These are phyloP conservation scores for Exophiala sp. DNA, from an alignment of 2,329 filamentous ascomycete genomes.

Conservation along the genomic window DNA sequence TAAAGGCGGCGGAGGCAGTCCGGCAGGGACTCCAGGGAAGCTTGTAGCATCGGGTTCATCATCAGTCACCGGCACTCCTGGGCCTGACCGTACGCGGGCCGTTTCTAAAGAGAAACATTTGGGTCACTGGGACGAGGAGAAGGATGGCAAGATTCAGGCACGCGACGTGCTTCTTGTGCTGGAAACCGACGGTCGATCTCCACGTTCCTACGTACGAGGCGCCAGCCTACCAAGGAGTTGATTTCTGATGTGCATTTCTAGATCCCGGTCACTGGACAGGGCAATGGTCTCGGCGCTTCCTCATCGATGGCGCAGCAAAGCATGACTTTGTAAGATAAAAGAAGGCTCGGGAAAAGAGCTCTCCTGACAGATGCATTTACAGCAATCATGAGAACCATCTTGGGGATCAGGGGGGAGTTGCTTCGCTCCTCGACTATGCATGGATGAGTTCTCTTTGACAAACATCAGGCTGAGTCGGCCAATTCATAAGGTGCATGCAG, in stretches of 20 bases:
- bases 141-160: constrained; percentile 73
- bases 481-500: background rate
- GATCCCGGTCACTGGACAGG: constrained; percentile 8
- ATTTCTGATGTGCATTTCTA: constrained; percentile 23
- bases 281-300: background rate
- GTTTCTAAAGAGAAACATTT: constrained; percentile 50
- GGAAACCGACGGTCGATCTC: constrained; percentile 63
- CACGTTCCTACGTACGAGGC: constrained; percentile 40
- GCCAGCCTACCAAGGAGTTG: constrained; percentile 30
- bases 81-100: constrained; percentile 24
- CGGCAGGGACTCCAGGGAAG: constrained; percentile 28
- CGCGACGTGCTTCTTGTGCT: constrained; percentile 75
- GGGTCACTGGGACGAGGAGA: constrained; percentile 72
- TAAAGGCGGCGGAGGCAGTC: constrained; percentile 30
- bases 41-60: constrained; percentile 11
- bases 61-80: constrained; percentile 20
- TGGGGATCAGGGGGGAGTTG: too few species aligned
- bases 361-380: background rate
- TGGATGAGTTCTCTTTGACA: background rate
- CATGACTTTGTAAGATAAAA: constrained; percentile 17
- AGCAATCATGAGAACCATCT: background rate
- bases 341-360: background rate
- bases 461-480: background rate
- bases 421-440: too few species aligned
- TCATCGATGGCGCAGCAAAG: background rate